These are phyloP conservation scores for Sporothrix phasma DNA, from an alignment of 2,329 filamentous ascomycete species.

Conservation along the genomic window DNA sequence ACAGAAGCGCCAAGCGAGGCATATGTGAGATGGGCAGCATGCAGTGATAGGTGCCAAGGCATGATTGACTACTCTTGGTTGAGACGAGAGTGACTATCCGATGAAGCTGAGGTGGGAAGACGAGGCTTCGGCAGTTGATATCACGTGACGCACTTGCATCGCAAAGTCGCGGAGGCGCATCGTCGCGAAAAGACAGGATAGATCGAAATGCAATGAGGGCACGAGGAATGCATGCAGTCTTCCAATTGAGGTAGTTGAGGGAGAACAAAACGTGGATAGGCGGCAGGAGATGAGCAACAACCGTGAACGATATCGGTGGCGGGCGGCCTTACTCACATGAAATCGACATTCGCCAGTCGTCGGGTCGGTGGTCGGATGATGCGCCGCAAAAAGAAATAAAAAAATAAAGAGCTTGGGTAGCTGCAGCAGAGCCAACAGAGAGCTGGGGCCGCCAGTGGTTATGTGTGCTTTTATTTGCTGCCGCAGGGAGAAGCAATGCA, in stretches of 20 bases:
- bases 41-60: too few species aligned
- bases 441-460: slow-evolving; percentile 2
- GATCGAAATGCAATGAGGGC: neutral
- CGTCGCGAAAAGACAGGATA: neutral
- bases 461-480: slow-evolving; percentile 8
- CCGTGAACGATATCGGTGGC: too few species aligned
- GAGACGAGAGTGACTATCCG: neutral
- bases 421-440: neutral
- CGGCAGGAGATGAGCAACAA: neutral
- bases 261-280: neutral
- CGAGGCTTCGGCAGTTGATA: neutral
- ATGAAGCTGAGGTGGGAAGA: neutral
- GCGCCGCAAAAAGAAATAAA: neutral
- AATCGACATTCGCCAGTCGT: neutral
- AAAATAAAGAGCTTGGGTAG: neutral
- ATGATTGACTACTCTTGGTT: neutral
- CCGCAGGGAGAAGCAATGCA: neutral
- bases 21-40: neutral
- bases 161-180: neutral
- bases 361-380: neutral
- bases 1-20: neutral
- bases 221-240: neutral
- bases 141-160: neutral
- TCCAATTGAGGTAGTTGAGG: neutral
- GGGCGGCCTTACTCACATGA: slow-evolving; percentile 3